phyloP scores from a whole-genome alignment of 306 rosid species.

The Cicer pinnatifidum region DNA sequence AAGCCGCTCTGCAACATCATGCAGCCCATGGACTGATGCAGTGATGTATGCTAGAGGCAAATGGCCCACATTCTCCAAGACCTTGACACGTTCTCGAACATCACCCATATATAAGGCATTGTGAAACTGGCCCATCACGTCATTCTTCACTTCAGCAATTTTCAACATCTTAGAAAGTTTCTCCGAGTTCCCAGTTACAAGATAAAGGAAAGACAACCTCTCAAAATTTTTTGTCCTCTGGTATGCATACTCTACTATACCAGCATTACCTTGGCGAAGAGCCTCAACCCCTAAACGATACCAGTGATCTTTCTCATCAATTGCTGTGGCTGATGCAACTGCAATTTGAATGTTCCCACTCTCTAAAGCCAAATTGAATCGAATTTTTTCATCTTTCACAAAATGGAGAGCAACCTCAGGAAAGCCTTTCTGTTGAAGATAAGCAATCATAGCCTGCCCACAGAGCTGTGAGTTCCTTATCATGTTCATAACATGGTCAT shows the following conservation, averaged over 20 bases:
- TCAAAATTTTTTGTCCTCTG: slow-evolving; percentile 93
- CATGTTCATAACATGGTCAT: slow-evolving; percentile 93
- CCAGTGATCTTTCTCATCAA: slow-evolving; percentile 97
- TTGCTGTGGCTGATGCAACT: slow-evolving; percentile 90
- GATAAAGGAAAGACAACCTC: slow-evolving; percentile 91
- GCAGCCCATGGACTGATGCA: slow-evolving; percentile 83
- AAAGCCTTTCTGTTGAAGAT: slow-evolving; percentile 93
- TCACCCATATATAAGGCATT: slow-evolving; percentile 88
- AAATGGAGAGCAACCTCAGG: slow-evolving; percentile 98
- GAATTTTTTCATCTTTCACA: slow-evolving; percentile 86
- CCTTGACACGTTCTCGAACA: slow-evolving; percentile 79
- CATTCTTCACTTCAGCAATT: slow-evolving; percentile 93
- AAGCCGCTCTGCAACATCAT: slow-evolving; percentile 79
- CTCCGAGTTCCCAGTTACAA: slow-evolving; percentile 78
- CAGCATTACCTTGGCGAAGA: slow-evolving; percentile 95
- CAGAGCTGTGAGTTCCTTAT: slow-evolving; percentile 93
- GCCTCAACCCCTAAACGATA: slow-evolving; percentile 95
- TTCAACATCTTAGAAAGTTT: slow-evolving; percentile 93
- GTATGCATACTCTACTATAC: slow-evolving; percentile 90
- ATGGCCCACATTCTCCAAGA: slow-evolving; percentile 89
- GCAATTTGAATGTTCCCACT: slow-evolving; percentile 96
- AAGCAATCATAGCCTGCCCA: slow-evolving; percentile 94
- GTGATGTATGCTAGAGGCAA: slow-evolving; percentile 84
- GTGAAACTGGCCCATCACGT: slow-evolving; percentile 98
- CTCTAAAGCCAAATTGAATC: slow-evolving; percentile 91